These are phyloP conservation scores for Noccaea bulbosa DNA, from an alignment of 345 rosid species.

Conservation along the genomic window DNA sequence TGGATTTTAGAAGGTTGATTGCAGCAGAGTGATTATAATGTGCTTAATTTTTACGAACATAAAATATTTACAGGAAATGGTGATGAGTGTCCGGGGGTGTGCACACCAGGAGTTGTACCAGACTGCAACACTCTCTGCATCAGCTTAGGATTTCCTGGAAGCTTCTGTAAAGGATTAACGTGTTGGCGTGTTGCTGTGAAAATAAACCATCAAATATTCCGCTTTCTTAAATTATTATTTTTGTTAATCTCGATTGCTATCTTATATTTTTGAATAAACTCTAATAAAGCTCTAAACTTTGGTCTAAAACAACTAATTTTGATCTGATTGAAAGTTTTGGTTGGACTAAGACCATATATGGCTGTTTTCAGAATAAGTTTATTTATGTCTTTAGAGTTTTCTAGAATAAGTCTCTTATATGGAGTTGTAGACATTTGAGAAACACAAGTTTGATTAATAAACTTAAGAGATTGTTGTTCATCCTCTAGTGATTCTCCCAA, in stretches of 20 bases:
- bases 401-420: no score
- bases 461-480: no score
- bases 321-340: neutral
- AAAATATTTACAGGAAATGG: conserved; percentile 10
- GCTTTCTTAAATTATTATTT: neutral
- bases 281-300: neutral
- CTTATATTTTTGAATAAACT: conserved; percentile 2
- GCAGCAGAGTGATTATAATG: neutral
- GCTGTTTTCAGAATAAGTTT: no score
- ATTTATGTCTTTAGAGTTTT: no score
- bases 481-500: no score
- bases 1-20: neutral
- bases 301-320: neutral
- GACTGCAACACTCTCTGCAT: conserved; percentile 14
- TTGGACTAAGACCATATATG: neutral
- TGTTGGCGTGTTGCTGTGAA: conserved; percentile 35
- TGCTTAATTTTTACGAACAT: neutral
- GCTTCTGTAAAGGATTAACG: conserved; percentile 8
- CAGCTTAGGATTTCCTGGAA: neutral
- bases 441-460: no score
- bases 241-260: neutral
- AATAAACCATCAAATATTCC: neutral
- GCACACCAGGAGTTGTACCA: conserved; percentile 26
- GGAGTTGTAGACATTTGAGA: no score
- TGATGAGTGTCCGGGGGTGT: conserved; percentile 12